Base-by-base conservation (phyloP, 208 protist species). In the Phytomonas francai region DNA sequence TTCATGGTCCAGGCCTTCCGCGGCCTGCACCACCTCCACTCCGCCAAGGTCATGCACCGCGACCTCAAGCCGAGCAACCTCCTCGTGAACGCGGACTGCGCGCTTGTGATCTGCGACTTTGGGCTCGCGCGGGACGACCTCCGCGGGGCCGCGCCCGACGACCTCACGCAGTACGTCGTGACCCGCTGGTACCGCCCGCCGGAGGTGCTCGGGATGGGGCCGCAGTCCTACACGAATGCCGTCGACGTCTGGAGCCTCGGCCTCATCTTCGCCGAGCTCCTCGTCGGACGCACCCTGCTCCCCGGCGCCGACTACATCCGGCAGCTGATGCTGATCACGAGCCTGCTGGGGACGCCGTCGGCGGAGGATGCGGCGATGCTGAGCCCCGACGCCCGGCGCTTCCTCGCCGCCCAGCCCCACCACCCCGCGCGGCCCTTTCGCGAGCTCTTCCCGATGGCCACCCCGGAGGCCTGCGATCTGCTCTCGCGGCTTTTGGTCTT, bases 141-240 rank as follows among this genome's bases (percentile, higher is more conserved):
- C 36, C 65, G 83, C 27, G 76, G 80, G 65, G 66, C 70, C 57
- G 70, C 80, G 31, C 70, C 75, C 11, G 73, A 69, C 16, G 91
- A 94, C 62, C 88, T 99, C 64, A 99, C 97, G 16, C 94, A 98
- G 67, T 99, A 98, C 73, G 97, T 98, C 9, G 96, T 98, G 29
- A 99, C 97, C 8, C 81, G 99, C 3, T 99, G 98, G 98, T 99
- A 99, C 75, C 84, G 99, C 33, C 97, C 98, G n/a, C 99, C 98
- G 22, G 98, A 99, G 76, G 85, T 99, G 27, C 90, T 99, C 51
- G 87, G 83, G 8, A 91, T 92, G 82, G 83, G 83, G 39, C 80
- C 83, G 19, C 79, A 79, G 59, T 81, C 85, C 63, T 99, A 99
- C 79, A 98, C 94, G 0, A 96, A 88, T 33, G 84, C 97, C 8